Evolutionary conservation across 495 filamentous ascomycete species (phyloP).

Genomic region (Daldinia vernicosa): DNA sequence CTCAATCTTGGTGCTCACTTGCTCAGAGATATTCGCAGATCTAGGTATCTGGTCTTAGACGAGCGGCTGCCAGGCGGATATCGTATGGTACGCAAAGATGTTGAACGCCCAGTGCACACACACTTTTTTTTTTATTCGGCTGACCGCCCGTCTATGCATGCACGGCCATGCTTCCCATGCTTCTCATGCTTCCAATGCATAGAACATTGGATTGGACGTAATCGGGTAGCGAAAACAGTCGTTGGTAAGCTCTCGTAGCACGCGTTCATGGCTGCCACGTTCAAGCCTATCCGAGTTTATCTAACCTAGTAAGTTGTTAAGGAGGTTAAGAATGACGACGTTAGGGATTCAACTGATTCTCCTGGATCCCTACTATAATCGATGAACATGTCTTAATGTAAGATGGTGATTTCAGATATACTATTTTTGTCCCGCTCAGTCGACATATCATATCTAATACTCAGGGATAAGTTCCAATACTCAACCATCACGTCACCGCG

Average conservation of each 20-base stretch:
- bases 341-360: slow-evolving; percentile 18
- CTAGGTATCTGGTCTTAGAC: slow-evolving; percentile 19
- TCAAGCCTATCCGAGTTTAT: slow-evolving; percentile 16
- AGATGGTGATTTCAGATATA: slow-evolving; percentile 29
- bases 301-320: slow-evolving; percentile 7
- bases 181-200: slow-evolving; percentile 21
- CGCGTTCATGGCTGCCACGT: slow-evolving; percentile 32
- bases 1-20: slow-evolving; percentile 28
- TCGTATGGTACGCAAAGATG: slow-evolving; percentile 1
- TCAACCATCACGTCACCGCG: neutral
- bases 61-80: slow-evolving; percentile 15
- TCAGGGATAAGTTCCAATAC: neutral
- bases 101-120: slow-evolving; percentile 7
- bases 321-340: slow-evolving; percentile 31
- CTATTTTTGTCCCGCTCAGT: slow-evolving; percentile 23
- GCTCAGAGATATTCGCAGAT: slow-evolving; percentile 29
- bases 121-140: slow-evolving; percentile 21
- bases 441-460: slow-evolving; percentile 27
- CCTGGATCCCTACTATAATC: neutral
- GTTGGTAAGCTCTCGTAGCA: slow-evolving; percentile 27
- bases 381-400: neutral
- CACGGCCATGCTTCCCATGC: slow-evolving; percentile 14
- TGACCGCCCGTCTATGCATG: slow-evolving; percentile 41
- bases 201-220: slow-evolving; percentile 16
- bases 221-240: slow-evolving; percentile 31